These are phyloP conservation scores for Aspergillus steynii DNA, from an alignment of 495 filamentous ascomycete species.

Conservation along the genomic window DNA sequence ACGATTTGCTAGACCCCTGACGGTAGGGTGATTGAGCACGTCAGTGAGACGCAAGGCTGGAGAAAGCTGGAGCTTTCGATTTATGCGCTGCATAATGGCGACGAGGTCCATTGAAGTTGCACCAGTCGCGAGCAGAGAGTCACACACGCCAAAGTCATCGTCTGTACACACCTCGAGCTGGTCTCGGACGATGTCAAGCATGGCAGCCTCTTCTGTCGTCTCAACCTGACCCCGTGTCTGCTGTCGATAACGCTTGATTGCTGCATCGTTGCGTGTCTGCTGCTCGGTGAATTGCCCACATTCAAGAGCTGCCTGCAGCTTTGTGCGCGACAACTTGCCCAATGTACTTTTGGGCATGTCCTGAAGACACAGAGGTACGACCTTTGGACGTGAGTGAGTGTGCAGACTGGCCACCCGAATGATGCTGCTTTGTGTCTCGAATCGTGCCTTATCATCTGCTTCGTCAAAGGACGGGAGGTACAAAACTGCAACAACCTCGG, in stretches of 20 bases:
- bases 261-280: constrained; percentile 24
- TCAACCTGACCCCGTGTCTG: not conserved
- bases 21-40: constrained; percentile 40
- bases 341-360: constrained; percentile 24
- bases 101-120: not conserved
- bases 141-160: not conserved
- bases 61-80: not conserved
- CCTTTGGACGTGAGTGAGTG: constrained; percentile 13
- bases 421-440: constrained; percentile 13
- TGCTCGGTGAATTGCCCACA: constrained; percentile 10
- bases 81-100: not conserved
- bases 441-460: constrained; percentile 11
- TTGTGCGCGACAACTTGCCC: constrained; percentile 52
- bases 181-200: not conserved
- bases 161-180: not conserved
- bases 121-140: not conserved
- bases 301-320: constrained; percentile 27
- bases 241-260: constrained; percentile 9
- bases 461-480: constrained; percentile 26
- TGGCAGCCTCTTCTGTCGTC: not conserved
- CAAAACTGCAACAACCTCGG: constrained; percentile 38
- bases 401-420: constrained; percentile 13
- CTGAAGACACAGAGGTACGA: constrained; percentile 17
- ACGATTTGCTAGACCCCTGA: constrained; percentile 24
- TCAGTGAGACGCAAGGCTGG: not conserved